A percentile compares a stretch with the other conserved stretches of the same genome.
Evolutionary conservation across 208 protist genomes (phyloP).

Genomic region (Acanthamoeba sp.): DNA sequence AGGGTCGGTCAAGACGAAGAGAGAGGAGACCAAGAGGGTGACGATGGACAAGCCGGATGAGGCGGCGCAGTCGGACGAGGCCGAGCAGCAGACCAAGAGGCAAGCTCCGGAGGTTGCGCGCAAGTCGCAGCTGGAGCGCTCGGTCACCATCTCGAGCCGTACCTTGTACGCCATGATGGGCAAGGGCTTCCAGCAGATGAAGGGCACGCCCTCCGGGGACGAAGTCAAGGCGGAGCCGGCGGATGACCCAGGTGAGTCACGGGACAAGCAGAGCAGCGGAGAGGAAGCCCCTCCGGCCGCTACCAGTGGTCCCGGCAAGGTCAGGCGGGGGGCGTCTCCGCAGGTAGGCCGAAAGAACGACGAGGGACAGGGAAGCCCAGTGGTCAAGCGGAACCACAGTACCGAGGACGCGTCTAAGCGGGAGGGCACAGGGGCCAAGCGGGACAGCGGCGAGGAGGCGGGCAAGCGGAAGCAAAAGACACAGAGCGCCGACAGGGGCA

Average conservation of each 20-base stretch:
- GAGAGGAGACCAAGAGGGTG: neutral
- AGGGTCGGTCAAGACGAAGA: too few relatives aligned
- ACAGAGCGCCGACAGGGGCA: neutral
- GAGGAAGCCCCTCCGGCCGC: neutral
- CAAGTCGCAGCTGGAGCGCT: neutral
- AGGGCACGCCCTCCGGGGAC: neutral
- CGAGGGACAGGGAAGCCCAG: neutral
- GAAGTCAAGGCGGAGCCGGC: neutral
- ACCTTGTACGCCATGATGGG: slow-evolving; percentile 48
- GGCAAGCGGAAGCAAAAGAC: neutral
- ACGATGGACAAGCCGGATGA: neutral
- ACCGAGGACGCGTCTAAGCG: neutral
- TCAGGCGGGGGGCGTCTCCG: neutral
- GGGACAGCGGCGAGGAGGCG: neutral
- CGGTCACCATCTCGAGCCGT: slow-evolving; percentile 28
- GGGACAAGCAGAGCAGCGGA: neutral
- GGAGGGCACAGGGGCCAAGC: neutral
- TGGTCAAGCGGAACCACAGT: neutral
- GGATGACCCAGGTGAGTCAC: neutral
- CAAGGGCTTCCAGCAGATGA: slow-evolving; percentile 49
- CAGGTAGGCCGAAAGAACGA: neutral
- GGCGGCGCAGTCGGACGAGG: neutral
- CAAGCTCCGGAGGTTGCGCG: neutral
- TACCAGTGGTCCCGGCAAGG: neutral
- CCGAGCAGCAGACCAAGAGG: neutral